Base-by-base conservation (phyloP, 176 grass and related monocot species). In the bread wheat (Triticum aestivum) region DNA sequence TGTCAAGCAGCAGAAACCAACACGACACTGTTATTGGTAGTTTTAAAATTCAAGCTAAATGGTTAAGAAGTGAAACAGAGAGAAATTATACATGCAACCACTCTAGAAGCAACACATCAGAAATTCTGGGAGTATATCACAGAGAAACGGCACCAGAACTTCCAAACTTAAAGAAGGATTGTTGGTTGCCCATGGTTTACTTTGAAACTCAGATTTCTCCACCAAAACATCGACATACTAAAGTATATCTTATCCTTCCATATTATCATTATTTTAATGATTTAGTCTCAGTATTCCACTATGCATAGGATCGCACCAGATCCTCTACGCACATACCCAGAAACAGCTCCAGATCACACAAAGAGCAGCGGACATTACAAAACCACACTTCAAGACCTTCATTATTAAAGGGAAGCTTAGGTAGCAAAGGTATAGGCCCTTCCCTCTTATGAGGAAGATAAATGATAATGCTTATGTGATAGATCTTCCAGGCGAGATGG, bases 1-100 rank as follows among this genome's bases (percentile, higher is more conserved):
- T 99, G 87, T 49, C 42, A 91, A 86, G 69, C 81, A 87, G 24
- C 80, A 92, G 35, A 73, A 86, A 67, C 32, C 12, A 18, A 73
- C 23, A 78, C n/a, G 74, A 68, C n/a, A 68, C 21, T 73, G 10
- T 7, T 51, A 69, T 20, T 69, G 61, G 9, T 49, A 10, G 67
- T 52, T 69, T 73, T 69, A 63, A 35, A 64, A 80, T 67, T 73
- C 9, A 54, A 62, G 85, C 23, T 35, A 85, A 70, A 83, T 61
- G n/a, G 63, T 52, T 77, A 83, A 77, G 21, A 82, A 78, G 15
- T 33, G 24, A 45, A 81, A 59, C 14, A 51, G 21, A 61, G 5
- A 69, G 12, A 59, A 8, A 21, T 63, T 71, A 62, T 70, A 27
- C 4, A 82, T 61, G 23, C 11, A 51, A 45, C 15, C 63, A 82